These are phyloP conservation scores for Azolla pinnata DNA, from an alignment of 75 land plant genomes.

Conservation along the genomic window DNA sequence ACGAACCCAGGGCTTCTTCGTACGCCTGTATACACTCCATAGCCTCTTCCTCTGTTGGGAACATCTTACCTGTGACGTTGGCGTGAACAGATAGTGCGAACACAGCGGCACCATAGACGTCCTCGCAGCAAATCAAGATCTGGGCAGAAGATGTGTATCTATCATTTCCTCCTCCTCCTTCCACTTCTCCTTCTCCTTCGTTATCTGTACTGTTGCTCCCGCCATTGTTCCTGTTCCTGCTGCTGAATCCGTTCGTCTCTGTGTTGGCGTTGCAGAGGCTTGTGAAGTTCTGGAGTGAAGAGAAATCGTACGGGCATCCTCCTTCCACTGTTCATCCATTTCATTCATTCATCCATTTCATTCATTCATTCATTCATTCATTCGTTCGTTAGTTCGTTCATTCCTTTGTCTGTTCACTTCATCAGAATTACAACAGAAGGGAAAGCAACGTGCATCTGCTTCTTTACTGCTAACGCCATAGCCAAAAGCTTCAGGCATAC, in stretches of 20 bases:
- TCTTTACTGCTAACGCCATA: too few species aligned
- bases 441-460: too few species aligned
- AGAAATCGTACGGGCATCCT: slow-evolving; percentile 4
- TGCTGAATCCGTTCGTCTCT: not conserved
- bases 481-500: too few species aligned
- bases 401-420: too few species aligned
- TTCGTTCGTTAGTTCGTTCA: too few species aligned
- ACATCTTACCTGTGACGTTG: slow-evolving; percentile 15
- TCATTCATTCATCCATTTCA: too few species aligned
- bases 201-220: not conserved
- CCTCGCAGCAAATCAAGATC: slow-evolving; percentile 18
- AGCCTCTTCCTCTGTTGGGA: not conserved
- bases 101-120: slow-evolving; percentile 16
- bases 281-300: not conserved
- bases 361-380: too few species aligned
- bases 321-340: too few species aligned
- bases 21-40: slow-evolving; percentile 6
- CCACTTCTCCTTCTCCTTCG: not conserved
- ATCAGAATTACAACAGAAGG: too few species aligned
- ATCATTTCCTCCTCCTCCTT: too few species aligned
- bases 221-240: not conserved
- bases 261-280: not conserved
- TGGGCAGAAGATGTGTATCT: slow-evolving; percentile 9
- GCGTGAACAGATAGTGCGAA: slow-evolving; percentile 11
- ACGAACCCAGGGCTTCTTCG: not conserved